phyloP scores from a whole-genome alignment of 1,139 yeast species.

The Taphrina pruni region DNA sequence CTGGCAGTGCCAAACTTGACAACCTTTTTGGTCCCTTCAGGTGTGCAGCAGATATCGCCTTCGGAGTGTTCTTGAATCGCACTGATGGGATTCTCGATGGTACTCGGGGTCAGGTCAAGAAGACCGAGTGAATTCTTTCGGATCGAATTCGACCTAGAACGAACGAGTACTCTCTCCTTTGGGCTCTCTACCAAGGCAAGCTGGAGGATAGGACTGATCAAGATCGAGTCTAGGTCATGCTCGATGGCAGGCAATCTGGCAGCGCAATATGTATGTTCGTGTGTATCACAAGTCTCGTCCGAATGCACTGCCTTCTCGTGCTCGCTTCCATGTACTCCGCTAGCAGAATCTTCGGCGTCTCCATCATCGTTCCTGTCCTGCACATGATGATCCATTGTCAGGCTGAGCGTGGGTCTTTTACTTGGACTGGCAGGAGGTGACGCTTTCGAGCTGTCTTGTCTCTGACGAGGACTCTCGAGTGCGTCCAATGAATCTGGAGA shows the following conservation, averaged over 20 bases:
- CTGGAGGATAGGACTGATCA: conserved; percentile 16
- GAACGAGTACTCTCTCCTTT: conserved; percentile 2
- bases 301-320: no score
- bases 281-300: no score
- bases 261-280: no score
- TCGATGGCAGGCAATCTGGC: not conserved
- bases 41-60: conserved; percentile 2
- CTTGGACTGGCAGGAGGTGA: no score
- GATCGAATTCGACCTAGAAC: conserved; percentile 5
- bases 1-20: conserved; percentile 19
- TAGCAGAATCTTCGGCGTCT: no score
- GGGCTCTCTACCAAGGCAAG: conserved; percentile 21
- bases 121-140: conserved; percentile 7
- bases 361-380: no score
- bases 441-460: no score
- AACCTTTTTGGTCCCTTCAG: conserved; percentile 5
- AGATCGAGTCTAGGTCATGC: not conserved
- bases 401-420: no score
- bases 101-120: not conserved
- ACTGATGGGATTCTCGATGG: not conserved
- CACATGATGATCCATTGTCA: no score
- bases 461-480: no score
- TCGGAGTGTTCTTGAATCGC: not conserved
- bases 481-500: no score
- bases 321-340: no score